A percentile compares a stretch with the other conserved stretches of the same genome.
Evolutionary conservation across 164 flowering plant species (phyloP).

Genomic region (Malania oleifera): DNA sequence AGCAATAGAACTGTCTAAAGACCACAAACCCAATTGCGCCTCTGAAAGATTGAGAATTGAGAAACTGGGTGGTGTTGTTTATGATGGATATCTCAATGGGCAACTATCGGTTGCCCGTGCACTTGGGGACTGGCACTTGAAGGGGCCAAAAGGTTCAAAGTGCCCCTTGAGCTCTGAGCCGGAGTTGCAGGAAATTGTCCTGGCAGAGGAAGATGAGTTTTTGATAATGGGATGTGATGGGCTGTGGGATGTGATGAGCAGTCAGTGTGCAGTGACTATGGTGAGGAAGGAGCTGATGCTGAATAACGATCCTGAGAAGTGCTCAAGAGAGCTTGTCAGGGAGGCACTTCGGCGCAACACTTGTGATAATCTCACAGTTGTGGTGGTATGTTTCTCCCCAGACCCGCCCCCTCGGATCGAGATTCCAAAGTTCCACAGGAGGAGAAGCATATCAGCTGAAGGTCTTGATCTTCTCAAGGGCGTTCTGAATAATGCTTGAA

Average conservation of each 20-base stretch:
- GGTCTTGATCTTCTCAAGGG: slow-evolving; percentile 23
- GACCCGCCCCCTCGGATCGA: slow-evolving; percentile 23
- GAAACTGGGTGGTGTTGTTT: slow-evolving; percentile 19
- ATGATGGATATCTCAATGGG: slow-evolving; percentile 23
- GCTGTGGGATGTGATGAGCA: slow-evolving; percentile 28
- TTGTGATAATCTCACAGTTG: slow-evolving; percentile 24
- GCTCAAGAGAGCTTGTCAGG: slow-evolving; percentile 20
- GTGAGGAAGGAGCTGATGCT: slow-evolving; percentile 17
- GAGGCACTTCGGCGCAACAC: slow-evolving; percentile 23
- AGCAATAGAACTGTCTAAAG: slow-evolving; percentile 25
- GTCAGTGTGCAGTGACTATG: slow-evolving; percentile 26
- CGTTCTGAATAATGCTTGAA: slow-evolving; percentile 7
- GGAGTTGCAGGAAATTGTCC: slow-evolving; percentile 16
- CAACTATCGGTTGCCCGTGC: slow-evolving; percentile 26
- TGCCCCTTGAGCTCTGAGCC: slow-evolving; percentile 24
- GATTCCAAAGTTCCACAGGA: slow-evolving; percentile 13
- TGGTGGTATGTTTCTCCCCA: slow-evolving; percentile 20
- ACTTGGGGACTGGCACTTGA: slow-evolving; percentile 27
- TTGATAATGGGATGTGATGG: slow-evolving; percentile 27
- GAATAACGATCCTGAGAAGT: slow-evolving; percentile 19
- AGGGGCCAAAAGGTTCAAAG: slow-evolving; percentile 19
- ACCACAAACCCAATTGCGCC: slow-evolving; percentile 24
- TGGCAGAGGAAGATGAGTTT: slow-evolving; percentile 25
- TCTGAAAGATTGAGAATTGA: slow-evolving; percentile 21
- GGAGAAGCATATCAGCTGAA: slow-evolving; percentile 25